A percentile compares a stretch with the other conserved stretches of the same genome.
These are phyloP conservation scores for Penicillium subrubescens DNA, from an alignment of 495 filamentous ascomycete species.

Conservation along the genomic window DNA sequence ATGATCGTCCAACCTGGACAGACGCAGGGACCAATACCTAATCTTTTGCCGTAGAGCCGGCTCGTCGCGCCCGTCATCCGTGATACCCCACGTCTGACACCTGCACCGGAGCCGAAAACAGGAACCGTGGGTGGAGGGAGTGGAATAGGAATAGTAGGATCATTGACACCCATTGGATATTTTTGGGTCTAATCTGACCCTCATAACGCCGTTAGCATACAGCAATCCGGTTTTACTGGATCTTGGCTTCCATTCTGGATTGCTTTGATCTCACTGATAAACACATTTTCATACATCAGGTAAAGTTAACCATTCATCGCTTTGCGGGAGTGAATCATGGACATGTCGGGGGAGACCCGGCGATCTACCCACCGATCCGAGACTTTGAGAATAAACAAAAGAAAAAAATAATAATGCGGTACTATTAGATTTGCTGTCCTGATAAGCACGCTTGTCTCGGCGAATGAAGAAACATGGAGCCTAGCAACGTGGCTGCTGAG, in stretches of 20 bases:
- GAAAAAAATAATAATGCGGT: neutral
- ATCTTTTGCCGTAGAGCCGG: conserved; percentile 10
- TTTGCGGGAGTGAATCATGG: neutral
- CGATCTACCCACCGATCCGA: neutral
- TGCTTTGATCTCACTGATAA: neutral
- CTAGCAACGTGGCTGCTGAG: neutral
- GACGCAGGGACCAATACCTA: conserved; percentile 30
- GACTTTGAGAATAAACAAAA: neutral
- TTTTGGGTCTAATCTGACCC: neutral
- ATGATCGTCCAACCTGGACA: conserved; percentile 21
- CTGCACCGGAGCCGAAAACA: neutral
- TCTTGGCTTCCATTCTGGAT: neutral
- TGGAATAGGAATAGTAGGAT: neutral
- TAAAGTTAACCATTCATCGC: neutral
- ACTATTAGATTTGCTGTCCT: neutral
- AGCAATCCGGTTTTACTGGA: neutral
- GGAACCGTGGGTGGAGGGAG: neutral
- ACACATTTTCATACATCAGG: neutral
- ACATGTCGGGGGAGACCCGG: neutral
- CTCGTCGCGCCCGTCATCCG: conserved; percentile 3
- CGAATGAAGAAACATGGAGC: neutral
- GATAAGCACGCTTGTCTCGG: neutral
- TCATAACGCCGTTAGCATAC: neutral
- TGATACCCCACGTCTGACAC: conserved; percentile 15
- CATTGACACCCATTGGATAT: neutral